Evolutionary conservation across 352 stramenopile species (phyloP).

Genomic region (Phytopythium montanum): DNA sequence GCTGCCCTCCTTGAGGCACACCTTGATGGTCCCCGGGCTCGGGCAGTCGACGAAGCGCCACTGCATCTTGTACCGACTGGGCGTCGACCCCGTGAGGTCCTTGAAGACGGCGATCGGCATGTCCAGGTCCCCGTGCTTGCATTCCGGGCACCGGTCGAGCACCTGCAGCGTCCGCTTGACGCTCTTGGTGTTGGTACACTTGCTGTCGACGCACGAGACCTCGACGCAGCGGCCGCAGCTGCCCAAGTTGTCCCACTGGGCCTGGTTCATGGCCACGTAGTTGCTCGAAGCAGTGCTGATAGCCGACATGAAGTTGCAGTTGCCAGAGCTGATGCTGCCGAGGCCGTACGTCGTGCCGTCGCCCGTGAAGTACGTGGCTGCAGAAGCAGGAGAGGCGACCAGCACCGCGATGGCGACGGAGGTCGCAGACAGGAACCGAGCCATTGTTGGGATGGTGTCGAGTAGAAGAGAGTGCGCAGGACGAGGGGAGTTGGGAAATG

Average conservation of each 20-base stretch:
- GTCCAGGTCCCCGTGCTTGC: conserved; percentile 32
- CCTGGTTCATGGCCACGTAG: conserved; percentile 48
- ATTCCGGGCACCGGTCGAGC: conserved; percentile 36
- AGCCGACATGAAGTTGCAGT: conserved; percentile 52
- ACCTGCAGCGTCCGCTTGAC: conserved; percentile 18
- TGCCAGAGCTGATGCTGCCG: conserved; percentile 23
- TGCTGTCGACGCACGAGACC: conserved; percentile 27
- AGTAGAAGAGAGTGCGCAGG: too few species aligned
- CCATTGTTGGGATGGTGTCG: not conserved
- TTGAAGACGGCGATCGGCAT: conserved; percentile 28
- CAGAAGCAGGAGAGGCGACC: not conserved
- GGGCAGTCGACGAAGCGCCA: conserved; percentile 48
- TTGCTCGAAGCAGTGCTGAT: conserved; percentile 25
- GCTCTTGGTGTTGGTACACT: conserved; percentile 18
- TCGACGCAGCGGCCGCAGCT: conserved; percentile 45
- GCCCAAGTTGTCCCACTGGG: conserved; percentile 31
- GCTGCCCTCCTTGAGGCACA: conserved; percentile 37
- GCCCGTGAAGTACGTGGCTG: conserved; percentile 20
- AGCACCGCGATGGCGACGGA: not conserved
- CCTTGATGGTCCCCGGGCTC: conserved; percentile 21
- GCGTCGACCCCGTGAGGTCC: conserved; percentile 21
- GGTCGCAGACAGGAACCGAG: not conserved
- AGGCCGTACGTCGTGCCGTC: conserved; percentile 49
- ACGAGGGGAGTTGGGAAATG: not conserved
- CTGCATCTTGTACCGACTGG: conserved; percentile 21